Conservation (phyloP, 768 basidiomycete genomes). For the Pleurotus salmoneostramineus region DNA sequence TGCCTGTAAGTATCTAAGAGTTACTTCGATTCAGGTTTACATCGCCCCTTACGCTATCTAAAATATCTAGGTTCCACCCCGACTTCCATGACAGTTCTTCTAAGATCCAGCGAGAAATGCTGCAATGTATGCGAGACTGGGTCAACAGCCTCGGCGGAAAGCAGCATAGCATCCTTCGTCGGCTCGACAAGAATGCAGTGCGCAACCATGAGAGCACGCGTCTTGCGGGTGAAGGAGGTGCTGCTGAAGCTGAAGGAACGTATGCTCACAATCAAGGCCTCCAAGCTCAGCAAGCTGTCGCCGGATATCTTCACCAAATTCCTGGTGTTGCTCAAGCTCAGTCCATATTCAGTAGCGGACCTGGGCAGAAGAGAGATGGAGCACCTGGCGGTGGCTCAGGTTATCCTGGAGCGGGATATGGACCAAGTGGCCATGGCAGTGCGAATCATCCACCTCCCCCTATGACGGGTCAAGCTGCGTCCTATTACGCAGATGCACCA, state of each 20-base stretch:
- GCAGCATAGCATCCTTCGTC: conserved; percentile 45
- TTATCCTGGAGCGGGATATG: conserved; percentile 11
- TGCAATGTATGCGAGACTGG: conserved; percentile 65
- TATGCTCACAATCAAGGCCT: conserved; percentile 36
- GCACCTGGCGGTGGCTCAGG: conserved; percentile 16
- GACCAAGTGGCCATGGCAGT: conserved; percentile 2
- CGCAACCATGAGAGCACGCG: conserved; percentile 73
- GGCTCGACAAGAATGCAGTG: conserved; percentile 63
- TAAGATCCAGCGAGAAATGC: conserved; percentile 72
- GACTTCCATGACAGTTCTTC: conserved; percentile 68
- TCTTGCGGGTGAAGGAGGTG: conserved; percentile 46
- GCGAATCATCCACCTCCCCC: conserved; percentile 4
- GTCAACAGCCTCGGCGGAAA: conserved; percentile 43
- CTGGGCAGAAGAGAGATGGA: conserved; percentile 19
- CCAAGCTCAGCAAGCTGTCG: conserved; percentile 37
- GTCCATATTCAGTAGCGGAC: conserved; percentile 24
- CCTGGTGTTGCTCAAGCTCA: conserved; percentile 45
- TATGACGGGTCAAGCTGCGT: conserved; percentile 23
- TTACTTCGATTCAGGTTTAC: no score
- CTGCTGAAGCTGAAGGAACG: conserved; percentile 39
- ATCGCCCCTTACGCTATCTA: not conserved
- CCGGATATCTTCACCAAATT: conserved; percentile 39
- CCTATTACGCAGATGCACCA: conserved; percentile 21
- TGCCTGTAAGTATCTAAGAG: conserved; percentile 47
- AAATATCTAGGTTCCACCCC: conserved; percentile 66